phyloP scores from a whole-genome alignment of 129 eudicot species.

The Centaurea solstitialis region DNA sequence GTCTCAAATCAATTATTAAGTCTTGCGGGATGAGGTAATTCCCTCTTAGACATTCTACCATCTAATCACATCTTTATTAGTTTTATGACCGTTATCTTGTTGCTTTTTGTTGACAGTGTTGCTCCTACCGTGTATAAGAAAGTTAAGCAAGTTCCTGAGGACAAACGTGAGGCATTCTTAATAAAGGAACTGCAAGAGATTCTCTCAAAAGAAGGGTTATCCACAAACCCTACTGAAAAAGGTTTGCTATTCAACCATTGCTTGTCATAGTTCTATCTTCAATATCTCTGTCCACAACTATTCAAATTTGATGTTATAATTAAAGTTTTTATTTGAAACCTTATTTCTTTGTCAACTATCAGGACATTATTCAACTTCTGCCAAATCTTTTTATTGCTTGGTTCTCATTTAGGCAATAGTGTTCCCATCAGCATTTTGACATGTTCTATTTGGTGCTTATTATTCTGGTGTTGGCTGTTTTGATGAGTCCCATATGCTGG shows the following conservation, averaged over 20 bases:
- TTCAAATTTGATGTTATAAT: neutral
- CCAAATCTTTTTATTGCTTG: too few relatives aligned
- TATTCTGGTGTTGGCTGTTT: too few relatives aligned
- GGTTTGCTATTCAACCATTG: slow-evolving; percentile 38
- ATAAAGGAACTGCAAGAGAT: slow-evolving; percentile 72
- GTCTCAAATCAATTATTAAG: slow-evolving; percentile 77
- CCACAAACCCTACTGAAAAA: slow-evolving; percentile 80
- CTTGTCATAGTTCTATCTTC: neutral
- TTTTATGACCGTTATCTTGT: slow-evolving; percentile 10
- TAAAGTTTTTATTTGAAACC: neutral
- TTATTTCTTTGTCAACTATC: too few relatives aligned
- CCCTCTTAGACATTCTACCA: neutral
- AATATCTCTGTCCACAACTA: neutral
- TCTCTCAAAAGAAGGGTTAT: slow-evolving; percentile 79
- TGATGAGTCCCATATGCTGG: too few relatives aligned
- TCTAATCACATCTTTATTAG: neutral
- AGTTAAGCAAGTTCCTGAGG: slow-evolving; percentile 80
- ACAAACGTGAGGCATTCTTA: slow-evolving; percentile 70
- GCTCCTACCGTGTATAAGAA: slow-evolving; percentile 79
- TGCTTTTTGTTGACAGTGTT: slow-evolving; percentile 47
- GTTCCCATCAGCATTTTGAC: too few relatives aligned
- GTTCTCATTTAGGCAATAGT: too few relatives aligned
- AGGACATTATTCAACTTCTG: too few relatives aligned
- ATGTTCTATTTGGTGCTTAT: too few relatives aligned
- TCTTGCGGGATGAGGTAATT: slow-evolving; percentile 92